Evolutionary conservation across 208 protist species (phyloP).

Genomic region (Leptomonas pyrrhocoris): DNA sequence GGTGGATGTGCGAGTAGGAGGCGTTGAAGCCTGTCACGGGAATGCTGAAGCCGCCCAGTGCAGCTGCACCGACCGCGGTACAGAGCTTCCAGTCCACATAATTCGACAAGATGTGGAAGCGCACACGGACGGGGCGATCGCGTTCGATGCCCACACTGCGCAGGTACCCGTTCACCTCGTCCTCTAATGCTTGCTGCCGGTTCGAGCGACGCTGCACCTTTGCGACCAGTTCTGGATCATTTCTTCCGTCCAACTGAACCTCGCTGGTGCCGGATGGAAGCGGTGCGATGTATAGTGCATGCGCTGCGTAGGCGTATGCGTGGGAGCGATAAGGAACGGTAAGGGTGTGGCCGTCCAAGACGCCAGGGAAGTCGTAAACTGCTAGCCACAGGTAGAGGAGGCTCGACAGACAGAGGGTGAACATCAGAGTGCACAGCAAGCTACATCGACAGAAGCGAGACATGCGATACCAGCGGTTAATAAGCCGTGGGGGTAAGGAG

Average conservation of each 20-base stretch:
- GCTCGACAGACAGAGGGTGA: neutral
- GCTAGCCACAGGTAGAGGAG: conserved; percentile 4
- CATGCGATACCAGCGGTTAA: neutral
- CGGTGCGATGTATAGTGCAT: conserved; percentile 9
- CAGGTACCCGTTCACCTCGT: conserved; percentile 22
- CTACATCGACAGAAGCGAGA: neutral
- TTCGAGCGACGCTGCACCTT: conserved; percentile 15
- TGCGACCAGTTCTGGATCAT: neutral
- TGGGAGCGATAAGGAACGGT: conserved; percentile 14
- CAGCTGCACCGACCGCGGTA: conserved; percentile 32
- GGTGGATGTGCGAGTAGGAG: conserved; percentile 39
- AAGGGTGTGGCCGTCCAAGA: conserved; percentile 17
- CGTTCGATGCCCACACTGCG: neutral
- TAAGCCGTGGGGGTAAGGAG: neutral
- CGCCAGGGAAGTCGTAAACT: neutral
- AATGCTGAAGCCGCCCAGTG: conserved; percentile 32
- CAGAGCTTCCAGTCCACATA: conserved; percentile 31
- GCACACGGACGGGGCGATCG: conserved; percentile 14
- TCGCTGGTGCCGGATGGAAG: conserved; percentile 7
- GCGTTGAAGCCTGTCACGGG: conserved; percentile 26
- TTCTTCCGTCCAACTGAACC: neutral
- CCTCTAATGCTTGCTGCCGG: conserved; percentile 17
- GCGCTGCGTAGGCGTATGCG: conserved; percentile 1
- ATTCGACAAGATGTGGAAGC: conserved; percentile 32
- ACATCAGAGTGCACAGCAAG: neutral